A percentile compares a stretch with the other conserved stretches of the same genome.
Conservation (phyloP, 2,329 filamentous ascomycete species). For the Teratosphaeria epicoccoides region DNA sequence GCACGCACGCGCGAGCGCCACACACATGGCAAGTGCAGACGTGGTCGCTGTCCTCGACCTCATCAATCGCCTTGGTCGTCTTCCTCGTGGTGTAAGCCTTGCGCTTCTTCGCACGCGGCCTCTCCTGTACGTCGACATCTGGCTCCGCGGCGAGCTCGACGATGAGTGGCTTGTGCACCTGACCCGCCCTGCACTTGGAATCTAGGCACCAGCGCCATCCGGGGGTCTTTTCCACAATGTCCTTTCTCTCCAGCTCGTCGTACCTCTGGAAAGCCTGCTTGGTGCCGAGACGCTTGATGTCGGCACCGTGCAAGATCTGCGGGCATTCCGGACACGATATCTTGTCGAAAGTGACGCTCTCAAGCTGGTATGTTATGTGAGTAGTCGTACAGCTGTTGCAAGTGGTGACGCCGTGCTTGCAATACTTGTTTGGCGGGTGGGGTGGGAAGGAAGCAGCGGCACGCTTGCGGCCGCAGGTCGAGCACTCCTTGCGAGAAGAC, state of each 20-base stretch:
- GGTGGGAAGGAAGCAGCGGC: not conserved
- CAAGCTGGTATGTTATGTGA: conserved; percentile 9
- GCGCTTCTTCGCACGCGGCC: not conserved
- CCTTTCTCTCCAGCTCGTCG: conserved; percentile 14
- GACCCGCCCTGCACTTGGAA: conserved; percentile 41
- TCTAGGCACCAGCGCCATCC: conserved; percentile 44
- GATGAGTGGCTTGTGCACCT: conserved; percentile 28
- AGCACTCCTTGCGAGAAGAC: not conserved
- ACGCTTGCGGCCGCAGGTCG: not conserved
- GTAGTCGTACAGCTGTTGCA: not conserved
- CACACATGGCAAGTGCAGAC: conserved; percentile 22
- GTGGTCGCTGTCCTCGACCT: conserved; percentile 10
- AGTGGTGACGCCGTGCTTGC: conserved; percentile 6
- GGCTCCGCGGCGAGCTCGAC: not conserved
- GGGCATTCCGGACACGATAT: conserved; percentile 43
- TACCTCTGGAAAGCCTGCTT: conserved; percentile 29
- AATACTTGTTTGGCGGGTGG: conserved; percentile 3
- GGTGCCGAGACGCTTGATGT: conserved; percentile 36
- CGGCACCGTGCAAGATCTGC: conserved; percentile 30
- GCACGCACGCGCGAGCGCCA: conserved; percentile 21
- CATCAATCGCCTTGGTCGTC: not conserved
- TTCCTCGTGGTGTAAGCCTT: not conserved
- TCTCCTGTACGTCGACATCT: not conserved
- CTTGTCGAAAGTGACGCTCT: conserved; percentile 8
- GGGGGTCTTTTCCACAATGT: conserved; percentile 14